Conservation (phyloP, 106 monocot genomes). For the Vanilla planifolia region DNA sequence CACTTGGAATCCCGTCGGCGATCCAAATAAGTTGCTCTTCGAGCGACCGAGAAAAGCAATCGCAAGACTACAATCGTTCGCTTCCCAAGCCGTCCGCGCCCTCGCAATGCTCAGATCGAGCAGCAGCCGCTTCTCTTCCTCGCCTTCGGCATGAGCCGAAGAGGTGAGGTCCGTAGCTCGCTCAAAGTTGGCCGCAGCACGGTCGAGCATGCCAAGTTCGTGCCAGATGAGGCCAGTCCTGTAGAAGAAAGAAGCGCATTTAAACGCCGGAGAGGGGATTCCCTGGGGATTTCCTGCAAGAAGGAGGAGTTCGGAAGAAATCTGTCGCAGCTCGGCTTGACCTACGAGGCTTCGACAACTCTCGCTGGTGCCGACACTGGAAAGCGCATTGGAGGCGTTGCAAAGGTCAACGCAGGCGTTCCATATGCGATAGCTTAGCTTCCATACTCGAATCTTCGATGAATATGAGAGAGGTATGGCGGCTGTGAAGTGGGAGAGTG, state of each 20-base stretch:
- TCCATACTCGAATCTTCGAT: constrained; percentile 58
- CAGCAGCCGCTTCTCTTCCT: constrained; percentile 47
- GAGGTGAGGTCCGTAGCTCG: constrained; percentile 55
- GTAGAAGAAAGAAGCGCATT: constrained; percentile 74
- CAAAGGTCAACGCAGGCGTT: constrained; percentile 87
- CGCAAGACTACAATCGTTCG: constrained; percentile 49
- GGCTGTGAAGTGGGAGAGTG: constrained; percentile 30
- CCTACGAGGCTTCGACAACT: neutral
- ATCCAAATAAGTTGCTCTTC: constrained; percentile 39
- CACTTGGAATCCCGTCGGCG: constrained; percentile 21
- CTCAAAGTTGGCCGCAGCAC: constrained; percentile 72
- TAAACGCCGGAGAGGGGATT: constrained; percentile 56
- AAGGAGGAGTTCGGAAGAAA: constrained; percentile 61
- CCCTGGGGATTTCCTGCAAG: constrained; percentile 52
- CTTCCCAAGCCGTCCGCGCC: constrained; percentile 66
- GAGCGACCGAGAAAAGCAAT: constrained; percentile 67
- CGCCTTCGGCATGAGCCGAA: constrained; percentile 15
- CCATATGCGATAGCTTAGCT: constrained; percentile 88
- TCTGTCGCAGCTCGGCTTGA: constrained; percentile 60
- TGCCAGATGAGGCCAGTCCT: constrained; percentile 66
- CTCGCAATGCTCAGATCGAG: constrained; percentile 75
- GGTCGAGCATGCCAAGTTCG: constrained; percentile 38
- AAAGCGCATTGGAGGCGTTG: constrained; percentile 24
- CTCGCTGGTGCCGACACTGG: neutral
- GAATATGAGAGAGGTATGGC: constrained; percentile 27